Evolutionary conservation across 169 alveolate genomes (phyloP).

Genomic region (Eimeria acervulina): DNA sequence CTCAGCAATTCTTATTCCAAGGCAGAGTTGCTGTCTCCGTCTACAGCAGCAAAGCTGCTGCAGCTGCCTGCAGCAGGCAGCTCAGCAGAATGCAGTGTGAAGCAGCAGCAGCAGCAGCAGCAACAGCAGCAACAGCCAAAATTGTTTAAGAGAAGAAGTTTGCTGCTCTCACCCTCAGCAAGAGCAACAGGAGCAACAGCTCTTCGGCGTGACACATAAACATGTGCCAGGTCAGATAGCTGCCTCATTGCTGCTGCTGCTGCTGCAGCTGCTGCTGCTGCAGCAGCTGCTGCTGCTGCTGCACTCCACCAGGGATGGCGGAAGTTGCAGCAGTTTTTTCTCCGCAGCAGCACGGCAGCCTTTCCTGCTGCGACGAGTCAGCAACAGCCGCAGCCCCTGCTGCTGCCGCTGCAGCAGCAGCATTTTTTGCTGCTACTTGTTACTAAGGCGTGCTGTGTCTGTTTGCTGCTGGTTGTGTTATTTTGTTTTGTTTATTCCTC

Average conservation of each 20-base stretch:
- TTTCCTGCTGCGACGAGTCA: background rate
- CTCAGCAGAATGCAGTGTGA: no score
- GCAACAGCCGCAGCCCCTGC: background rate
- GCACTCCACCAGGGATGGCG: no score
- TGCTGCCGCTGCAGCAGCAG: conserved; percentile 4
- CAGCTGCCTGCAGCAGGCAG: no score
- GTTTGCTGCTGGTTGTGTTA: background rate
- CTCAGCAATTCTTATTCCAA: background rate
- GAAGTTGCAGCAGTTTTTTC: background rate
- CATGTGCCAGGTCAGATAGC: background rate
- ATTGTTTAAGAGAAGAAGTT: background rate
- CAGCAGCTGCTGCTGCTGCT: background rate
- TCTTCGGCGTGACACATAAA: background rate
- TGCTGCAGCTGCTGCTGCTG: conserved; percentile 28
- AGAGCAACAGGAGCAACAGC: background rate
- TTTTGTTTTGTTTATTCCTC: background rate
- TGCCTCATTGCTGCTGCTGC: background rate
- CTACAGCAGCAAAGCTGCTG: no score
- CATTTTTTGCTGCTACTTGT: background rate
- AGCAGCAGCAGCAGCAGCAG: conserved; percentile 12
- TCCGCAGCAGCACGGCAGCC: background rate
- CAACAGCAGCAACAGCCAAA: conserved; percentile 16
- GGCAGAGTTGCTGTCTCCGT: no score
- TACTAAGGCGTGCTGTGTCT: background rate
- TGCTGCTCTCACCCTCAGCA: conserved; percentile 10